Conservation (phyloP, 1,139 yeast genomes). For the Lodderomyces oxycetoniae region DNA sequence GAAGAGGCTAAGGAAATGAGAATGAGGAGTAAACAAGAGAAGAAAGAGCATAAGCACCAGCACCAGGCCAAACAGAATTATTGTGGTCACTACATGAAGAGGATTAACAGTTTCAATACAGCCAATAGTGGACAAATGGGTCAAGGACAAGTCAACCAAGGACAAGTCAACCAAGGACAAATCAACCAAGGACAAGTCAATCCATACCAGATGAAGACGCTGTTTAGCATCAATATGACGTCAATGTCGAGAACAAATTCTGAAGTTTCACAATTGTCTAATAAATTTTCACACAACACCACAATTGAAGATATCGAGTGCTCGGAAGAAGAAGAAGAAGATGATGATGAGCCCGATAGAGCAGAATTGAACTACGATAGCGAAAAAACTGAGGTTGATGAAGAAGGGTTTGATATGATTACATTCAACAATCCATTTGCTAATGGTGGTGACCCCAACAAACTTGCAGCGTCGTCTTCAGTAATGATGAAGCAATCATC, state of each 20-base stretch:
- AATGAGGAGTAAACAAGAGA: conserved; percentile 13
- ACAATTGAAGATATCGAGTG: background rate
- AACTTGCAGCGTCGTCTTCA: conserved; percentile 4
- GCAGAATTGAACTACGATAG: conserved; percentile 6
- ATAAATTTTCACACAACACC: background rate
- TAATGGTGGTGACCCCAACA: conserved; percentile 5
- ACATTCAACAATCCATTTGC: conserved; percentile 11
- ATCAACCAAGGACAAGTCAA: conserved; percentile 5
- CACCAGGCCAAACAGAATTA: conserved; percentile 6
- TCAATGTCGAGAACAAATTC: conserved; percentile 7
- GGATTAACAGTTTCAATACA: conserved; percentile 7
- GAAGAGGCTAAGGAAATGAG: conserved; percentile 13
- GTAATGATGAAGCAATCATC: conserved; percentile 5
- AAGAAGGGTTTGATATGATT: conserved; percentile 8
- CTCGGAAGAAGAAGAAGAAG: background rate
- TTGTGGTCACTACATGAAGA: conserved; percentile 10
- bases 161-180: conserved; percentile 5
- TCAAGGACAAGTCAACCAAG: conserved; percentile 5
- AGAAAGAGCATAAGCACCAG: conserved; percentile 11
- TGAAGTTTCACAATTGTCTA: background rate
- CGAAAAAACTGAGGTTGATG: conserved; percentile 11
- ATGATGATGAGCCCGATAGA: conserved; percentile 1
- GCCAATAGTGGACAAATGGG: conserved; percentile 7
- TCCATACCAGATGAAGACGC: conserved; percentile 9
- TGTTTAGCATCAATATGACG: conserved; percentile 1